These are phyloP conservation scores for Bjerkandera adusta DNA, from an alignment of 1,284 basidiomycete species.

Conservation along the genomic window DNA sequence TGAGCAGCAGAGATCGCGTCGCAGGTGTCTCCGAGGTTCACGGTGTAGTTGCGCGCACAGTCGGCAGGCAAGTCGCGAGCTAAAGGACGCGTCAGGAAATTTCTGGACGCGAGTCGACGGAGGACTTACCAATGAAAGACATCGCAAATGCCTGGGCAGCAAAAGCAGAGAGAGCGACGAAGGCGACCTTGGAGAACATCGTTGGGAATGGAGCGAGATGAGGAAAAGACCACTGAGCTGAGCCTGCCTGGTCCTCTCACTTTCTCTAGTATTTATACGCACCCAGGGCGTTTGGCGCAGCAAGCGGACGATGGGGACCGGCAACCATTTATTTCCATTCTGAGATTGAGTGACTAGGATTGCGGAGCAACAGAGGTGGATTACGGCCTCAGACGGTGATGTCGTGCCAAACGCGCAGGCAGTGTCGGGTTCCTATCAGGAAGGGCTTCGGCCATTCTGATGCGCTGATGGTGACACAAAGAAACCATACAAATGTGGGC, in stretches of 20 bases:
- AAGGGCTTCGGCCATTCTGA: no score
- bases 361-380: no score
- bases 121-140: not conserved
- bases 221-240: not conserved
- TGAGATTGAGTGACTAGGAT: no score
- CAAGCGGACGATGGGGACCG: no score
- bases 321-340: no score
- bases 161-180: not conserved
- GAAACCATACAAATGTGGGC: no score
- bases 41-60: slow-evolving; percentile 59
- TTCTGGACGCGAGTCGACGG: not conserved
- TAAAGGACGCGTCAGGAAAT: not conserved
- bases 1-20: slow-evolving; percentile 64
- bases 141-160: not conserved
- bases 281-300: no score
- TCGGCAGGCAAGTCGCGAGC: slow-evolving; percentile 12
- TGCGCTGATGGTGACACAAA: no score
- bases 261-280: no score
- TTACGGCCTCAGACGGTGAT: no score
- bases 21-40: slow-evolving; percentile 58
- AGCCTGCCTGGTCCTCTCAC: not conserved
- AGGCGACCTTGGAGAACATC: not conserved
- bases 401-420: no score
- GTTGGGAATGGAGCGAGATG: not conserved
- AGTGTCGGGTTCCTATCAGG: no score